Evolutionary conservation across 1,284 basidiomycete genomes (phyloP).

Genomic region (Puccinia polysora): DNA sequence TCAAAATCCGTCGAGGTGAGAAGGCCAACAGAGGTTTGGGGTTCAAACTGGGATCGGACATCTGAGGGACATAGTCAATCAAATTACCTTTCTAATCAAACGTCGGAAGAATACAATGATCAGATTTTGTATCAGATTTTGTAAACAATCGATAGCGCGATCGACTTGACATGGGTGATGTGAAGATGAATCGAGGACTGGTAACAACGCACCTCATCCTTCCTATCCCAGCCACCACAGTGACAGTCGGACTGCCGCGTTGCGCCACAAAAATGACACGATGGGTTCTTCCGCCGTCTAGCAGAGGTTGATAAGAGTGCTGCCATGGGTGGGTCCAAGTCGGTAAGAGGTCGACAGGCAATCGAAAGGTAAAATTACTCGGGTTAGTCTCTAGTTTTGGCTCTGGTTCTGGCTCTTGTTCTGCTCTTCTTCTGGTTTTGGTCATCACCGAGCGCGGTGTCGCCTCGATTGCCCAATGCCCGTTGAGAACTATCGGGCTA

Average conservation of each 20-base stretch:
- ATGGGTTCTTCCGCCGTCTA: conserved; percentile 11
- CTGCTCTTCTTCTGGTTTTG: no score
- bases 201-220: conserved; percentile 27
- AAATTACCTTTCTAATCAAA: conserved; percentile 32
- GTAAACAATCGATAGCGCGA: not conserved
- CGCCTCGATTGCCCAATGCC: no score
- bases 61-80: conserved; percentile 37
- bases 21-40: conserved; percentile 18
- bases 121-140: not conserved
- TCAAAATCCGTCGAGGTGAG: conserved; percentile 14
- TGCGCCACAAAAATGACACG: conserved; percentile 35
- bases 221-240: conserved; percentile 23
- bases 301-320: conserved; percentile 6
- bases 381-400: no score
- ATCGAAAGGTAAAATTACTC: no score
- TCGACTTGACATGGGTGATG: not conserved
- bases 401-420: no score
- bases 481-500: no score
- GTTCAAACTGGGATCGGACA: conserved; percentile 33
- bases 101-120: not conserved
- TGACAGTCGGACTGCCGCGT: conserved; percentile 4
- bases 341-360: no score
- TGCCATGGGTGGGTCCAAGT: conserved; percentile 18
- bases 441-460: no score
- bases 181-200: no score